Base-by-base conservation (phyloP, 192 early-diverging fungal species). In the Entophlyctis luteolus region DNA sequence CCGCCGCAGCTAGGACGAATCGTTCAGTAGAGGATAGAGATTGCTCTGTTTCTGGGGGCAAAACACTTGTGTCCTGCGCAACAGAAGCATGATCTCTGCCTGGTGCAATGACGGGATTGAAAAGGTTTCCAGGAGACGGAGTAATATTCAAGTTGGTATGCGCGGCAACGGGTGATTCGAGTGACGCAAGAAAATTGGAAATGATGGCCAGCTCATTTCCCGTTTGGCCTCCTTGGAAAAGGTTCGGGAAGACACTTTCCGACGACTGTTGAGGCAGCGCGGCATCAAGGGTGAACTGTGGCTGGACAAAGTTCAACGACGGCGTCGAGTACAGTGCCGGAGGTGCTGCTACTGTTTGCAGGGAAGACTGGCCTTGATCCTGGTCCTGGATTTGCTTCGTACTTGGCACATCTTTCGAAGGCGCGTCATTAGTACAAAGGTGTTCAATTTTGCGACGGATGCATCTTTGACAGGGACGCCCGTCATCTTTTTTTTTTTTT, bases 361-460 rank as follows among this genome's bases (percentile, higher is more conserved):
- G 23, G 20, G 1, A 28, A 25, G 18, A 31, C 23, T 32, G 54
- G 2, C 36, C 34, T 34, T 23, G 32, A 23, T 6, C 10, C 6
- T n/a, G 29, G n/a, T 50, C 32, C 18, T 31, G 42, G 31, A 14
- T n/a, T 18, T 25, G 42, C 22, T 32, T 20, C 16, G 59, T 35
- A 38, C n/a, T n/a, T 71, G 59, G 4, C 23, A 50, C 6, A 31
- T 33, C 66, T 54, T n/a, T 35, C 54, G 57, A 57, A 12, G 73
- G 58, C 45, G 67, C 75, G 62, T 56, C 93, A 72, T 98, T 91
- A 47, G 88, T 91, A 77, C 95, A 98, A 32, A 94, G 71, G 62
- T 94, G 90, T n/a, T 88, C 88, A 74, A 98, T 96, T 69, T 89
- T 91, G 38, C 95, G 87, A 72, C 94, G 93, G 56, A 98, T 91